Evolutionary conservation across 2,329 filamentous ascomycete species (phyloP).

Genomic region (Aspergillus texensis): DNA sequence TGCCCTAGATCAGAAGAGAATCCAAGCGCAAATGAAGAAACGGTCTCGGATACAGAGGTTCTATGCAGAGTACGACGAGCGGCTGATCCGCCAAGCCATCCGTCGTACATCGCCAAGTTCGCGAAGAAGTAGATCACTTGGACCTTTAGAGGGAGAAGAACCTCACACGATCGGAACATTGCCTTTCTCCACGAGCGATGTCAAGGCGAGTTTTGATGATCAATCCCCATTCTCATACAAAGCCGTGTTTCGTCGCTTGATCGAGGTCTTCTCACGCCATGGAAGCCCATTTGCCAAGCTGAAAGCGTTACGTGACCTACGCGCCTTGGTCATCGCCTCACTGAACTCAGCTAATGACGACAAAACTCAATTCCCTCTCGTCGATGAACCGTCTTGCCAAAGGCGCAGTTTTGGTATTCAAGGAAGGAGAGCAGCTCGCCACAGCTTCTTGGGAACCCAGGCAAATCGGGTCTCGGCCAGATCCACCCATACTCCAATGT

Average conservation of each 20-base stretch:
- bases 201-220: conserved; percentile 22
- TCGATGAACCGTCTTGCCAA: conserved; percentile 5
- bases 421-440: conserved; percentile 26
- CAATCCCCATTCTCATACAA: conserved; percentile 70
- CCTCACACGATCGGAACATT: neutral
- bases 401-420: conserved; percentile 13
- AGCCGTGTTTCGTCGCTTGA: conserved; percentile 74
- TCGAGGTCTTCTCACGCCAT: conserved; percentile 85
- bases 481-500: conserved; percentile 24
- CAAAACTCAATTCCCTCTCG: conserved; percentile 11
- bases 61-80: conserved; percentile 40
- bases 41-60: conserved; percentile 42
- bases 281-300: conserved; percentile 87
- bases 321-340: conserved; percentile 78
- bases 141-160: conserved; percentile 19
- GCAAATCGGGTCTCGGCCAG: conserved; percentile 16
- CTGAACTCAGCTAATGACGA: conserved; percentile 59
- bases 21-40: conserved; percentile 43
- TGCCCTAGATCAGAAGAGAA: conserved; percentile 53
- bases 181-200: neutral
- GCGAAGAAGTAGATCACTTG: conserved; percentile 41
- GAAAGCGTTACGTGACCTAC: conserved; percentile 77
- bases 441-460: conserved; percentile 37
- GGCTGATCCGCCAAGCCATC: conserved; percentile 28
- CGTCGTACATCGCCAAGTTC: conserved; percentile 24